phyloP scores from a whole-genome alignment of 805 yeast genomes.

The Ogataea pilisensis region DNA sequence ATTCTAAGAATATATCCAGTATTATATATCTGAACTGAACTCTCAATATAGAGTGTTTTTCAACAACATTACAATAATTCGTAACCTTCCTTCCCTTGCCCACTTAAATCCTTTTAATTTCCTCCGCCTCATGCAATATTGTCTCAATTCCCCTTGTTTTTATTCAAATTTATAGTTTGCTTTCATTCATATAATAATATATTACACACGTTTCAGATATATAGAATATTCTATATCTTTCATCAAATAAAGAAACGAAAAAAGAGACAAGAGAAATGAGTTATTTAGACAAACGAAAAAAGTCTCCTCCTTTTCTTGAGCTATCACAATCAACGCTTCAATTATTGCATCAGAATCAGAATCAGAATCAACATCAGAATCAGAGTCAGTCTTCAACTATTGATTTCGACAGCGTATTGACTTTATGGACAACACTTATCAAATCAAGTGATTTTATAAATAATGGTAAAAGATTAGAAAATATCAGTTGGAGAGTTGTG shows the following conservation, averaged over 20 bases:
- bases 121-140: no score
- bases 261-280: slow-evolving; percentile 7
- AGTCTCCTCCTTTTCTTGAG: slow-evolving; percentile 30
- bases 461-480: slow-evolving; percentile 33
- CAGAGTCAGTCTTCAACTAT: slow-evolving; percentile 15
- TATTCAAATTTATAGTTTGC: no score
- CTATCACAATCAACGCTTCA: slow-evolving; percentile 26
- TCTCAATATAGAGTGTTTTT: no score
- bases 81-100: no score
- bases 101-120: no score
- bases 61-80: no score
- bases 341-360: slow-evolving; percentile 18
- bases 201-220: not conserved
- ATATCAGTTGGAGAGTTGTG: slow-evolving; percentile 34
- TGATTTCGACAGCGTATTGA: slow-evolving; percentile 37
- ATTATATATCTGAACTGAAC: no score
- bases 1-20: no score
- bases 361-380: slow-evolving; percentile 2
- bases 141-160: no score
- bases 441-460: slow-evolving; percentile 29
- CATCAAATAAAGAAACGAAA: not conserved
- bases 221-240: not conserved
- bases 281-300: slow-evolving; percentile 22
- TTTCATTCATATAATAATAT: no score
- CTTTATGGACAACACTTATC: slow-evolving; percentile 38